Conservation (phyloP, 2,329 filamentous ascomycete genomes). For the Colletotrichum coccodes region DNA sequence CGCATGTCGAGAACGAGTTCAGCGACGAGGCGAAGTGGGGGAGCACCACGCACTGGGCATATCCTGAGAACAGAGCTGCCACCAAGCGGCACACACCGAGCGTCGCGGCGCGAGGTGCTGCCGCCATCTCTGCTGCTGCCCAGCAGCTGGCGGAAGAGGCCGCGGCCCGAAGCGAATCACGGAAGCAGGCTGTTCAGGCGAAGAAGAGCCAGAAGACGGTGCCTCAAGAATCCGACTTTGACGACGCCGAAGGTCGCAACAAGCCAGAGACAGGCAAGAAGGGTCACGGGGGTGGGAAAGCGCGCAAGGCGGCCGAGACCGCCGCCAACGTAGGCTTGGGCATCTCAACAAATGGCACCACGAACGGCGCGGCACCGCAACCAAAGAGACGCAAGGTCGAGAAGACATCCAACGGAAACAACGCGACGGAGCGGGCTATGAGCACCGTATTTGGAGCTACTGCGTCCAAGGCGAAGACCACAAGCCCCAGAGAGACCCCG, state of each 20-base stretch:
- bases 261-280: conserved; percentile 70
- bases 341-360: conserved; percentile 65
- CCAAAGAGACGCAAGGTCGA: conserved; percentile 86
- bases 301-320: conserved; percentile 69
- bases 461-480: conserved; percentile 65
- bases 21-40: conserved; percentile 95
- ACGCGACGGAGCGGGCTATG: conserved; percentile 74
- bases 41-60: conserved; percentile 94
- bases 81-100: conserved; percentile 73
- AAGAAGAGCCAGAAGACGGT: conserved; percentile 78
- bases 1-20: conserved; percentile 87
- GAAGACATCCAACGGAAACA: conserved; percentile 63
- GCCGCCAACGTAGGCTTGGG: conserved; percentile 68
- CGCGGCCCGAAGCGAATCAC: conserved; percentile 83
- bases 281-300: conserved; percentile 66
- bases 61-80: conserved; percentile 81
- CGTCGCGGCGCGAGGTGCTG: conserved; percentile 81
- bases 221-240: conserved; percentile 81
- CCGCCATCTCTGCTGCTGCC: conserved; percentile 80
- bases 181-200: conserved; percentile 83
- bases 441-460: conserved; percentile 64
- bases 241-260: conserved; percentile 69
- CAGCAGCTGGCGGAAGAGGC: conserved; percentile 85
- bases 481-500: conserved; percentile 77
- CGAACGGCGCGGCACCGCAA: conserved; percentile 64